Conservation (phyloP, 139 green algal genomes). For the Chlorella ohadii region DNA sequence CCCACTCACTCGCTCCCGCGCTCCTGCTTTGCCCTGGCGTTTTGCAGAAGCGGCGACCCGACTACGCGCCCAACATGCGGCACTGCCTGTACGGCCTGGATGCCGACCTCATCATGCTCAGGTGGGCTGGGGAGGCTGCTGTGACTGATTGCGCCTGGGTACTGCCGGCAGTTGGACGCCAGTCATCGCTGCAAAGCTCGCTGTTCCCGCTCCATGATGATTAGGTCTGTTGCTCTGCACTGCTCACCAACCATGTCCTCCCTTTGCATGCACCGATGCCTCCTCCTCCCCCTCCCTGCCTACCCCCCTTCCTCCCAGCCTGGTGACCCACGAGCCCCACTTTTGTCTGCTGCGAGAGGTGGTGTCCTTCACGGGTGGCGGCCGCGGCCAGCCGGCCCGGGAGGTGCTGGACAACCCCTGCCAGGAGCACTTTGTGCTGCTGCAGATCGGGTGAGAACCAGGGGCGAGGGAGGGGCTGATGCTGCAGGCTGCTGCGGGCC, state of each 20-base stretch:
- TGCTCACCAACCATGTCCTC: too few relatives aligned
- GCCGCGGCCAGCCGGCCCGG: constrained; percentile 79
- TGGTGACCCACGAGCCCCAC: constrained; percentile 97
- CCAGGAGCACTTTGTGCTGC: constrained; percentile 92
- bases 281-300: too few relatives aligned
- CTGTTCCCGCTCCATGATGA: too few relatives aligned
- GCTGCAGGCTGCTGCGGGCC: too few relatives aligned
- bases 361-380: constrained; percentile 57
- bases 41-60: constrained; percentile 39
- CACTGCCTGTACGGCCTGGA: constrained; percentile 98
- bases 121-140: background rate
- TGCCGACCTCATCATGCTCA: constrained; percentile 97
- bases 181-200: too few relatives aligned
- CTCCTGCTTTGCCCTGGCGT: background rate
- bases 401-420: constrained; percentile 91
- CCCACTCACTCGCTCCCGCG: too few relatives aligned
- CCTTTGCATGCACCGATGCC: too few relatives aligned
- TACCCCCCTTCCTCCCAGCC: constrained; percentile 37
- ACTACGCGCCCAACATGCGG: constrained; percentile 71
- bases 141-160: background rate
- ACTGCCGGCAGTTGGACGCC: too few relatives aligned
- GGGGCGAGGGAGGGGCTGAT: background rate
- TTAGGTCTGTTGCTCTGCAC: too few relatives aligned
- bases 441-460: constrained; percentile 83
- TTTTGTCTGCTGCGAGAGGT: constrained; percentile 96